Percentiles rank a stretch among this genome's conserved stretches.
Evolutionary conservation across 495 filamentous ascomycete genomes (phyloP).

Genomic region (Aspergillus biplanus): DNA sequence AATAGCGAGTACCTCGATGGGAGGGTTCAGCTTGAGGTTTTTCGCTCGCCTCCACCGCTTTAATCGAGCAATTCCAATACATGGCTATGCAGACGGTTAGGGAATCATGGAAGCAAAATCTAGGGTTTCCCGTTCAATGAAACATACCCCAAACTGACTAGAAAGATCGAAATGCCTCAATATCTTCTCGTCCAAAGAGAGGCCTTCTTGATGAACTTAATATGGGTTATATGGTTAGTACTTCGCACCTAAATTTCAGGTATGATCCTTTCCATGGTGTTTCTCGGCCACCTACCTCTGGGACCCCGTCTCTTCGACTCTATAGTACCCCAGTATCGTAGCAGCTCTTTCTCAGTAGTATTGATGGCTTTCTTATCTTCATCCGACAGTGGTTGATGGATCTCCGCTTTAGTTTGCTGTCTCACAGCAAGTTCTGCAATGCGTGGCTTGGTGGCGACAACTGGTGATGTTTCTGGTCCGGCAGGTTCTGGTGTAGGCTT

Average conservation of each 20-base stretch:
- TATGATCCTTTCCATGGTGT: neutral
- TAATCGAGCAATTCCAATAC: slow-evolving; percentile 78
- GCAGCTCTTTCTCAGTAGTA: slow-evolving; percentile 65
- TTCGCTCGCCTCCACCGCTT: slow-evolving; percentile 90
- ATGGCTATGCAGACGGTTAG: slow-evolving; percentile 62
- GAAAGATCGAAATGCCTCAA: slow-evolving; percentile 87
- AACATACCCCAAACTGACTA: slow-evolving; percentile 84
- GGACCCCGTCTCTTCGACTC: slow-evolving; percentile 62
- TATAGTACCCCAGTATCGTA: slow-evolving; percentile 71
- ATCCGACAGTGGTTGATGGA: slow-evolving; percentile 47
- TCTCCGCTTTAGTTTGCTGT: slow-evolving; percentile 44
- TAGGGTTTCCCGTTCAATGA: neutral
- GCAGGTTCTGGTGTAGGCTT: slow-evolving; percentile 34
- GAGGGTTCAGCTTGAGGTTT: slow-evolving; percentile 76
- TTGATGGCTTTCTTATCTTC: slow-evolving; percentile 60
- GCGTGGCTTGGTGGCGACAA: slow-evolving; percentile 37
- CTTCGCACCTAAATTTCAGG: neutral
- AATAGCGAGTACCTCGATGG: slow-evolving; percentile 89
- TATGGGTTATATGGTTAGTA: slow-evolving; percentile 16
- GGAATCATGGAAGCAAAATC: neutral
- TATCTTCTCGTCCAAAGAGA: slow-evolving; percentile 80
- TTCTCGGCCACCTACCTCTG: slow-evolving; percentile 35
- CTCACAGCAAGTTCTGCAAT: slow-evolving; percentile 53
- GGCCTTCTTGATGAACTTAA: slow-evolving; percentile 70
- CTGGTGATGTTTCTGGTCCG: slow-evolving; percentile 31